Base-by-base conservation (phyloP, 2,329 filamentous ascomycete genomes). In the Bipolaris cookei region DNA sequence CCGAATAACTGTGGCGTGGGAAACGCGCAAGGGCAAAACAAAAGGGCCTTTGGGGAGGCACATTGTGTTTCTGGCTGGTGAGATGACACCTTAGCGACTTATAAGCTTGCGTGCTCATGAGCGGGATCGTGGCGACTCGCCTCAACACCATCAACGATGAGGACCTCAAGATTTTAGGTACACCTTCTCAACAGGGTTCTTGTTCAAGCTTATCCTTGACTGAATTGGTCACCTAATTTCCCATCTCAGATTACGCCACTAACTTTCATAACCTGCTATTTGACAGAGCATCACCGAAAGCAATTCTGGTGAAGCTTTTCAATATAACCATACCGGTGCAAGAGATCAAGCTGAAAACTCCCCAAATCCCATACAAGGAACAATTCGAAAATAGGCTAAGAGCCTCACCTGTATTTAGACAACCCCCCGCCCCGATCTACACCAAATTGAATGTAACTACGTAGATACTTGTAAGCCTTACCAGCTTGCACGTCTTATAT, bases 1-100 rank as follows among this genome's bases (percentile, higher is more conserved):
- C 13, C 51, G 60, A 10, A 42, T 63, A 8, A 59, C 58, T 3
- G 14, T 56, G 4, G 56, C 60, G 2, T 65, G 54, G 58, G 64
- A 66, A 66, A 50, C 3, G 23, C 16, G 30, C 6, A 38, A 59
- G 16, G 58, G 38, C 6, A 30, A 45, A 7, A 4, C 38, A 1
- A 34, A 14, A n/a, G 23, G 34, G 13, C 46, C 21, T 25, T 61
- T 55, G 14, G 58, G 51, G 14, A 58, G 20, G 14, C 63, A 60
- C 25, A 42, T 48, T 30, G 43, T 64, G 1, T 64, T 64, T 20
- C 13, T 48, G 18, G 42, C 51, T 8, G 51, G 47, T 32, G 50
- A 57, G 44, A 51, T 45, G 13, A 52, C 21, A 11, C 58, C 57
- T 3, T 20, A 14, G 28, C 45, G 34, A 10, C 44, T 55, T 8